Conservation (phyloP, 768 basidiomycete species). For the Tephrocybe sp. region DNA sequence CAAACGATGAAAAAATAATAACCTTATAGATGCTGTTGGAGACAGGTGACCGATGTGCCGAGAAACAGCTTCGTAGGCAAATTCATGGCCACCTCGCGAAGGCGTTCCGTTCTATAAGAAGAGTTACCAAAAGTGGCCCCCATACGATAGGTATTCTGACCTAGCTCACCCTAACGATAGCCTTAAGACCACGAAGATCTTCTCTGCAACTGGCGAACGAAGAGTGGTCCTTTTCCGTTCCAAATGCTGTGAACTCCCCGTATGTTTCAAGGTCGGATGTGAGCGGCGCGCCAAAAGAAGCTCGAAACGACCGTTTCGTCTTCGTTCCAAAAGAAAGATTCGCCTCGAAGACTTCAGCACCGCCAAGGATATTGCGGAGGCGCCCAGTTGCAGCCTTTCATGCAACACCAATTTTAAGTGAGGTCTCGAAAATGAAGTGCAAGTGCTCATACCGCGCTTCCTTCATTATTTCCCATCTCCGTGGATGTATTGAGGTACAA, state of each 20-base stretch:
- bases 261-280: constrained; percentile 58
- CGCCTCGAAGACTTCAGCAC: constrained; percentile 85
- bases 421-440: neutral
- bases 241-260: constrained; percentile 71
- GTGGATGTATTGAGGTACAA: constrained; percentile 81
- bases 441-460: constrained; percentile 70
- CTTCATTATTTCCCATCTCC: constrained; percentile 92
- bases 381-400: constrained; percentile 71
- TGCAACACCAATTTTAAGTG: neutral
- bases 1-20: constrained; percentile 15
- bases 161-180: constrained; percentile 74
- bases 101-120: constrained; percentile 32
- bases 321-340: constrained; percentile 83
- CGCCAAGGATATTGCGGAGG: constrained; percentile 86
- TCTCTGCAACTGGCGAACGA: constrained; percentile 72
- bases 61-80: constrained; percentile 80
- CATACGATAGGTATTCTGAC: constrained; percentile 32
- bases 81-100: constrained; percentile 58
- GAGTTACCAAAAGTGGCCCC: constrained; percentile 18
- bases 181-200: constrained; percentile 60
- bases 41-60: constrained; percentile 71
- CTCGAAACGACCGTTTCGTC: constrained; percentile 81
- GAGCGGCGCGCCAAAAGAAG: constrained; percentile 60
- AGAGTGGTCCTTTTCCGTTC: constrained; percentile 77
- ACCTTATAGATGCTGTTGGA: constrained; percentile 83